Evolutionary conservation across 352 stramenopile genomes (phyloP), one percentile per base, ranked within the genome.

Genomic region (Labyrinthula sp.): DNA sequence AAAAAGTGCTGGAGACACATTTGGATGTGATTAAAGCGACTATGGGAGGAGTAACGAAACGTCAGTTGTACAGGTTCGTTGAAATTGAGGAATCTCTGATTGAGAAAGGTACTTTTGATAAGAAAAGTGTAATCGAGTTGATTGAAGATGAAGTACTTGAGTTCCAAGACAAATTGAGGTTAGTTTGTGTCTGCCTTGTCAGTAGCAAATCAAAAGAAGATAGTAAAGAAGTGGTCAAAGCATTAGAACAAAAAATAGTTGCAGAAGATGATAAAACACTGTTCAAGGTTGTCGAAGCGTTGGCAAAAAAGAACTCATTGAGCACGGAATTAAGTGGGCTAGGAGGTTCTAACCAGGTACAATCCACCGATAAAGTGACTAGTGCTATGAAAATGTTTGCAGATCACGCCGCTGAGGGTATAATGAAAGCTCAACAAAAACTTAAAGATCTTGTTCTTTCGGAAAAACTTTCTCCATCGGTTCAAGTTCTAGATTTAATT

Each of bases 11-110:
- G 34, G 18, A 39, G 18, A 27, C 25, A 28, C 43, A 52, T 20
- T 15, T 10, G 21, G 43, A 27, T 1, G 14, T 52, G 0, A 15
- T 52, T 7, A 12, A 34, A 12, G 43, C 43, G 3, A 52, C 43
- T 28, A 52, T 52, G 43, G 34, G 20, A 9, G 34, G 40, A 14
- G 43, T 52, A 10, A 27, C 20, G 10, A 18, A 28, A 2, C 43
- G 43, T 17, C 29, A 52, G 34, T 21, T 50, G 30, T 25, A 52
- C 35, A 30, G 14, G 43, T 52, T 23, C 14, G 43, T 52, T 0
- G 43, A 52, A 29, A 30, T 18, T 2, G 43, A 52, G 26, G 43
- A 52, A 7, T 28, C 22, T 9, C 40, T 52, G n/a, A 35, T 52
- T 8, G 40, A 45, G 30, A 34, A 31, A 0, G 15, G 43, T 31